Evolutionary conservation across 2,329 filamentous ascomycete genomes (phyloP), one percentile per base, ranked within the genome.

Genomic region (Ambrosiella beaveri): DNA sequence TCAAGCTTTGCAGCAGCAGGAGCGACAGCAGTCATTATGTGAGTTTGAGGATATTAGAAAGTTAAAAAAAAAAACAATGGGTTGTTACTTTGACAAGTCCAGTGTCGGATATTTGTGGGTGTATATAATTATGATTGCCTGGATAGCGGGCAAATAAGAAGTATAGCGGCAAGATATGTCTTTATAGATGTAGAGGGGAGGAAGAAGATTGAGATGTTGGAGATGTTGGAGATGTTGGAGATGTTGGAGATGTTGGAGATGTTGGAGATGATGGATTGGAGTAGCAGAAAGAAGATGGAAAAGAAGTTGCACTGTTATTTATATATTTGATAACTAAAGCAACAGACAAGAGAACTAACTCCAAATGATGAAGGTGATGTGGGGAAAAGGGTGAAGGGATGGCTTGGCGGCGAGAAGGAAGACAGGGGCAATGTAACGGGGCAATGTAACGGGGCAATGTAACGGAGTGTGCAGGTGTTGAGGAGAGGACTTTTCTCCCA

Each of bases 1-100:
- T 63, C 59, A 36, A 70, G 59, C 19, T 38, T 53, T n/a, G 37
- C 17, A 7, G 49, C 27, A 38, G 51, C 51, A 36, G 51, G 35
- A 36, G 51, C 37, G 8, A 37, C 47, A n/a, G 19, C 37, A n/a
- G 7, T 2, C 8, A 17, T 17, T 12, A 45, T 40, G 6, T 13
- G n/a, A 47, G 12, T 35, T 13, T 27, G 3, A 4, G 27, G 27
- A 37, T 36, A 45, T 13, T 5, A 56, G 7, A 15, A 41, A n/a
- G 27, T 9, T 13, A 38, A 45, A 6, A 17, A 11, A 41, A 41
- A 0, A 7, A n/a, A 44, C n/a, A 55, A 41, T 40, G 36, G 44
- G 11, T 47, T 13, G 7, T 45, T 47, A 47, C n/a, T 15, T 12
- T 47, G 44, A 47, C 11, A 15, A 17, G 44, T 47, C 44, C 15